These are phyloP conservation scores for Stachybotrys chartarum DNA, from an alignment of 2,329 filamentous ascomycete genomes.

Conservation along the genomic window DNA sequence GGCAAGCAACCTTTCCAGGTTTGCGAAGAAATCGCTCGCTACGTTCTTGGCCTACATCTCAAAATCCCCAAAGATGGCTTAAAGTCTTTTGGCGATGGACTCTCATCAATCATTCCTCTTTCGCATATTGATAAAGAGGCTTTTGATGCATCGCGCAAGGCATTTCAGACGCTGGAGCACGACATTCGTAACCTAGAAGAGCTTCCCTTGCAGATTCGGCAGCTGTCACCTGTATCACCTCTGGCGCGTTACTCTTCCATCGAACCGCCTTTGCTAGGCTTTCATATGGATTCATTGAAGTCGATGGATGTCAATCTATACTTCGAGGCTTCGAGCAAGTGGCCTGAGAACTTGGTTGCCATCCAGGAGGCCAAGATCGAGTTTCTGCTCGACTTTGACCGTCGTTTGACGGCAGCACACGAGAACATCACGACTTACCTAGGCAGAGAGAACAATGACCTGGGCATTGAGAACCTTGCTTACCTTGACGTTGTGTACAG, in stretches of 20 bases:
- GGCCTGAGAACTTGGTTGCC: conserved; percentile 85
- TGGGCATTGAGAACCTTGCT: conserved; percentile 65
- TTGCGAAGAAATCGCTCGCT: conserved; percentile 71
- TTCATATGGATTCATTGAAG: conserved; percentile 32
- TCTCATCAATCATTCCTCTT: conserved; percentile 40
- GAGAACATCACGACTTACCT: conserved; percentile 59
- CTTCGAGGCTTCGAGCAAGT: conserved; percentile 87
- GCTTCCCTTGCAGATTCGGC: conserved; percentile 80
- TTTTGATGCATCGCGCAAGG: conserved; percentile 63
- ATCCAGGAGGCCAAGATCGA: conserved; percentile 94
- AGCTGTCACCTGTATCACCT: conserved; percentile 66
- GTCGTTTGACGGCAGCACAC: conserved; percentile 57
- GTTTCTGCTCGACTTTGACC: conserved; percentile 71
- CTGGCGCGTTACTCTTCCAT: conserved; percentile 69
- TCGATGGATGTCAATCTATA: conserved; percentile 78
- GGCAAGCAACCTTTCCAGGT: conserved; percentile 57
- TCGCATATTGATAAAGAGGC: conserved; percentile 41
- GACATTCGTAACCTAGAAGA: conserved; percentile 72
- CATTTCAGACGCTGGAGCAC: conserved; percentile 66
- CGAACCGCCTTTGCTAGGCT: conserved; percentile 28
- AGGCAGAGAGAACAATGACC: conserved; percentile 70
- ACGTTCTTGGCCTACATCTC: conserved; percentile 65
- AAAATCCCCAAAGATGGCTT: conserved; percentile 49
- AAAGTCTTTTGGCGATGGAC: conserved; percentile 40
- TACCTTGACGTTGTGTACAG: conserved; percentile 78